Evolutionary conservation across 1,284 basidiomycete species (phyloP), one percentile per base, ranked within the genome.

Genomic region (Ustilago curta): DNA sequence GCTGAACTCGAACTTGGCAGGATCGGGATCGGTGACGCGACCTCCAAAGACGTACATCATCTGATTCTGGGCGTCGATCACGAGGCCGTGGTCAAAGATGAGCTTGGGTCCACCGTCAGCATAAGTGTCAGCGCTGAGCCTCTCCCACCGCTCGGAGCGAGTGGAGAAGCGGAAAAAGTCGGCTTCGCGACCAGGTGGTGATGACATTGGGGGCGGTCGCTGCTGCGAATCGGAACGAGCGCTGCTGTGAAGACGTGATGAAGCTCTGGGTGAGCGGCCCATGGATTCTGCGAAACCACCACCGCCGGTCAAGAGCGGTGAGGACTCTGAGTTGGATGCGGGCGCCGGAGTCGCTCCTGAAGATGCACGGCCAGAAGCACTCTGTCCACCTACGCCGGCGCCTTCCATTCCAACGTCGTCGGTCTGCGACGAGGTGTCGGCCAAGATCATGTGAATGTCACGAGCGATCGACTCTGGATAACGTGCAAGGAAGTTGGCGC

Each of bases 51-150:
- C 89, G 71, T 93, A 94, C 19, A 94, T 83, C 16, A 90, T 88
- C 81, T 92, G 91, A 0, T 88, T 86, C 18, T 91, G 90, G 27
- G 88, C 88, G 77, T 93, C 92, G 70, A 93, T 89, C 40, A 87
- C 90, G 89, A 94, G 91, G 81, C 92, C 91, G 79, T 93, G 92
- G 82, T 93, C 92, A 76, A 90, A 92, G 54, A 93, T 87, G 37
- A 93, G 86, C 2, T 90, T 90, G 6, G 92, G 92, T 0, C 92
- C 92, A 11, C 90, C 90, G 8, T 88, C 87, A 18, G 66, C 54
- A 19, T 75, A 61, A 7, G 82, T 84, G 43, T 86, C 81, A n/a
- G 51, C 56, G 44, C 78, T 81, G 37, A 85, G 59, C 18, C 76
- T 53, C 42, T 85, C 81, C 85, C 85, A 86, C 12, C 55, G 52